Percentiles rank a stretch among this genome's conserved stretches.
Evolutionary conservation across 345 rosid species (phyloP).

Genomic region (Aquilaria malaccensis): DNA sequence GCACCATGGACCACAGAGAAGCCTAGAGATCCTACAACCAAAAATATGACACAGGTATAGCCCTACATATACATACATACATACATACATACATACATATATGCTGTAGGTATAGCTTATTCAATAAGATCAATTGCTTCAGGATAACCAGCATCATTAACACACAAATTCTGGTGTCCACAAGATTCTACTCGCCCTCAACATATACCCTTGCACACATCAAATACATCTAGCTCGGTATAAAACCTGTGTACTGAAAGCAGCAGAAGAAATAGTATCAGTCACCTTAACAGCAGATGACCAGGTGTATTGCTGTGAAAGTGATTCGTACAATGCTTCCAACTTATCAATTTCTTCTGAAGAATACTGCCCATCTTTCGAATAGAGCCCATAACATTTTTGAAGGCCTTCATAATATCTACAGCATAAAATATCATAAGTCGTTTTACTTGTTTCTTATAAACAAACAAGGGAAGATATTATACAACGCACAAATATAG

Average conservation of each 20-base stretch:
- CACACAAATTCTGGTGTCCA: no score
- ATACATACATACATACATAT: no score
- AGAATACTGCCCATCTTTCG: conserved; percentile 56
- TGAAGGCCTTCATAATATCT: conserved; percentile 95
- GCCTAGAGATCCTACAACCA: no score
- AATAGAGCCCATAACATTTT: conserved; percentile 58
- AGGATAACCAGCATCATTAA: no score
- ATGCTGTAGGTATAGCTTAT: no score
- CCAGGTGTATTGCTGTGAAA: conserved; percentile 60
- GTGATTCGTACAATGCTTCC: conserved; percentile 71
- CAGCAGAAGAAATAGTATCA: conserved; percentile 8
- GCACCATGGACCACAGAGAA: no score
- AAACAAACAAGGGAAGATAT: conserved; percentile 15
- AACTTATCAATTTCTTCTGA: conserved; percentile 68
- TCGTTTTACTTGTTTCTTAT: no score
- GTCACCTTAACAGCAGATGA: conserved; percentile 96
- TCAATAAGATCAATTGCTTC: no score
- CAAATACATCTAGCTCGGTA: background rate
- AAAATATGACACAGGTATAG: no score
- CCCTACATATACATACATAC: no score
- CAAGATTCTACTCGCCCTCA: no score
- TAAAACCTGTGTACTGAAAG: background rate
- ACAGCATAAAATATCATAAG: no score
- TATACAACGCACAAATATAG: background rate
- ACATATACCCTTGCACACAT: background rate